These are phyloP conservation scores for Xylaria arbuscula DNA, from an alignment of 2,329 filamentous ascomycete species.

Conservation along the genomic window DNA sequence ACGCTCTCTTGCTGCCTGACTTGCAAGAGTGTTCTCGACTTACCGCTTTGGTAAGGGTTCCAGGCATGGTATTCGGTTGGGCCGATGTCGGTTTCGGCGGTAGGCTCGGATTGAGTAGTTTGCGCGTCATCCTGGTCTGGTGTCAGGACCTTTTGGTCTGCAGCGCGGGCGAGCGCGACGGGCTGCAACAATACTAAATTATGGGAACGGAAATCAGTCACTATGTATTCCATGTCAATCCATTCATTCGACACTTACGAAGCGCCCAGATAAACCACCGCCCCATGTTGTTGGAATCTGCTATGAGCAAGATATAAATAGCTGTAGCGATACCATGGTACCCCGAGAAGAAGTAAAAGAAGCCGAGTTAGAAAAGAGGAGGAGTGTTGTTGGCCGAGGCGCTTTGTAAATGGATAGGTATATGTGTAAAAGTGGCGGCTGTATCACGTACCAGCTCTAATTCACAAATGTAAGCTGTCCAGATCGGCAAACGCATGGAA, in stretches of 20 bases:
- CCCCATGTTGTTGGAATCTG: slow-evolving; percentile 48
- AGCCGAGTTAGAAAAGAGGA: slow-evolving; percentile 16
- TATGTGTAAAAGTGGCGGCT: background rate
- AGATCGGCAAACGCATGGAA: slow-evolving; percentile 41
- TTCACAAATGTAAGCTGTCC: slow-evolving; percentile 45
- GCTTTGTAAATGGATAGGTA: slow-evolving; percentile 19
- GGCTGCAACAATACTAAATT: slow-evolving; percentile 49
- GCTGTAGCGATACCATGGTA: slow-evolving; percentile 49
- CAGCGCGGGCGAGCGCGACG: slow-evolving; percentile 42
- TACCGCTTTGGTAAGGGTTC: slow-evolving; percentile 51
- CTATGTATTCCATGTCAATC: slow-evolving; percentile 9
- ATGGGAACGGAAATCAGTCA: slow-evolving; percentile 27
- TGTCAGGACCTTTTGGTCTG: slow-evolving; percentile 48
- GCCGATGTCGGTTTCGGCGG: slow-evolving; percentile 44
- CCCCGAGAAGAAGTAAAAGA: slow-evolving; percentile 37
- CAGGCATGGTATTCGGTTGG: slow-evolving; percentile 45
- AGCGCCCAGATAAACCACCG: slow-evolving; percentile 48
- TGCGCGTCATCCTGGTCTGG: slow-evolving; percentile 38
- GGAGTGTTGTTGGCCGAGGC: background rate
- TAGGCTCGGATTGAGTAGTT: slow-evolving; percentile 40
- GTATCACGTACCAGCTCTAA: background rate
- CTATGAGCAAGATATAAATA: slow-evolving; percentile 47
- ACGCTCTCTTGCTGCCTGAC: background rate
- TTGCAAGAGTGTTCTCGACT: slow-evolving; percentile 16
- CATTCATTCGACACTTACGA: slow-evolving; percentile 43